A percentile compares a stretch with the other conserved stretches of the same genome.
These are phyloP conservation scores for Guyanaporus albipodus DNA, from an alignment of 768 basidiomycete species.

Conservation along the genomic window DNA sequence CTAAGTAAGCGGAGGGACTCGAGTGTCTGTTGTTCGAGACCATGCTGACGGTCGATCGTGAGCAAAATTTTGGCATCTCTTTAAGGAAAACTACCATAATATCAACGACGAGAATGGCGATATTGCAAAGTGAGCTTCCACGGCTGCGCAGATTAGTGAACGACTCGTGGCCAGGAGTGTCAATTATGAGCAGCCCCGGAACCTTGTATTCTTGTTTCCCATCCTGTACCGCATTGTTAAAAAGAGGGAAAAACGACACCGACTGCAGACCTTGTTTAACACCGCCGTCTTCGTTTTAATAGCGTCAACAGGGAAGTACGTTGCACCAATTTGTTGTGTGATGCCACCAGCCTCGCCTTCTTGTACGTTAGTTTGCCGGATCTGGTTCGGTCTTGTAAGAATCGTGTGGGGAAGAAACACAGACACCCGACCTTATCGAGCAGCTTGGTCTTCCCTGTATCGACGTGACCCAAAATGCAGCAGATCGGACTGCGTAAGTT, in stretches of 20 bases:
- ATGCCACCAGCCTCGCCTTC: slow-evolving; percentile 99
- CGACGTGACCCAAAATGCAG: slow-evolving; percentile 98
- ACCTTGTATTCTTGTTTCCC: slow-evolving; percentile 89
- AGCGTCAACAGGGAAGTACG: slow-evolving; percentile 96
- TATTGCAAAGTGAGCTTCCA: slow-evolving; percentile 96
- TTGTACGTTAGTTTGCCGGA: slow-evolving; percentile 99
- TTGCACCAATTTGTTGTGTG: slow-evolving; percentile 99
- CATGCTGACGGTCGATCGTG: slow-evolving; percentile 53
- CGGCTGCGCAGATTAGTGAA: slow-evolving; percentile 96
- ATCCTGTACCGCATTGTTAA: slow-evolving; percentile 44
- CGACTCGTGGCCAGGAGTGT: slow-evolving; percentile 99
- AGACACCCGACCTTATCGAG: slow-evolving; percentile 78
- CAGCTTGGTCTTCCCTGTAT: slow-evolving; percentile 98
- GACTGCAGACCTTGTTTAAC: slow-evolving; percentile 68
- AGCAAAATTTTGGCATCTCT: neutral
- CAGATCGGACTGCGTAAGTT: slow-evolving; percentile 95
- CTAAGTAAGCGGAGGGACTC: slow-evolving; percentile 90
- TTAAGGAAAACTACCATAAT: slow-evolving; percentile 67
- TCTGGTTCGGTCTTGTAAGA: slow-evolving; percentile 44
- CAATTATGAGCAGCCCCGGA: slow-evolving; percentile 92
- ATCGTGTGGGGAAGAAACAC: neutral
- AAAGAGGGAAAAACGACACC: neutral
- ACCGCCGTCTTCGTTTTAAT: slow-evolving; percentile 91
- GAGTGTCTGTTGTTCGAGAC: slow-evolving; percentile 95
- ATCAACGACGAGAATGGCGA: slow-evolving; percentile 98